Conservation (phyloP, 2,329 filamentous ascomycete genomes). For the Pseudogymnoascus sp. region DNA sequence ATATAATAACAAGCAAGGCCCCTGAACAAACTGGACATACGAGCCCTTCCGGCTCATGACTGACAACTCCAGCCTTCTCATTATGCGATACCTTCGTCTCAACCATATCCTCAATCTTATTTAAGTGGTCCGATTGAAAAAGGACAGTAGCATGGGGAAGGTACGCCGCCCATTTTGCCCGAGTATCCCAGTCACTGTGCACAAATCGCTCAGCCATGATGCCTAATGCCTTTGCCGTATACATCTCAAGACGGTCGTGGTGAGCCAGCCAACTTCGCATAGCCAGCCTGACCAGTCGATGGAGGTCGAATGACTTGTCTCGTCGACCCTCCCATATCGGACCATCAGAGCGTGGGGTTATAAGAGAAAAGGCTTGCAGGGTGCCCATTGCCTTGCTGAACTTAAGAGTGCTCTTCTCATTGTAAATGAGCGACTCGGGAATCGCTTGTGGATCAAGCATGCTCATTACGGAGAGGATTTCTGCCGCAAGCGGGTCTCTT, state of each 20-base stretch:
- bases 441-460: constrained; percentile 29
- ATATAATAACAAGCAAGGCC: background rate
- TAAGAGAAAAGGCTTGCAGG: constrained; percentile 30
- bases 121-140: background rate
- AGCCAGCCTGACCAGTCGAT: constrained; percentile 32
- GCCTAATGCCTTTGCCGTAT: background rate
- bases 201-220: background rate
- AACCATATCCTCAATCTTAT: background rate
- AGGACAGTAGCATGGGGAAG: background rate
- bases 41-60: background rate
- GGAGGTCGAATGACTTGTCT: constrained; percentile 24
- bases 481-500: constrained; percentile 27
- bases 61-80: background rate
- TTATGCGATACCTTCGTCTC: background rate
- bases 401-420: constrained; percentile 13
- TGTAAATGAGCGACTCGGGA: constrained; percentile 29
- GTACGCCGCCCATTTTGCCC: background rate
- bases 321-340: background rate
- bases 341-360: constrained; percentile 19
- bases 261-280: constrained; percentile 28
- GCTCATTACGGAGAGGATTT: constrained; percentile 32
- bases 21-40: background rate
- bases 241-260: background rate
- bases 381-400: constrained; percentile 27
- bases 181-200: background rate